Base-by-base conservation (phyloP, 176 grass and related monocot genomes). In the Triticum dicoccoides region DNA sequence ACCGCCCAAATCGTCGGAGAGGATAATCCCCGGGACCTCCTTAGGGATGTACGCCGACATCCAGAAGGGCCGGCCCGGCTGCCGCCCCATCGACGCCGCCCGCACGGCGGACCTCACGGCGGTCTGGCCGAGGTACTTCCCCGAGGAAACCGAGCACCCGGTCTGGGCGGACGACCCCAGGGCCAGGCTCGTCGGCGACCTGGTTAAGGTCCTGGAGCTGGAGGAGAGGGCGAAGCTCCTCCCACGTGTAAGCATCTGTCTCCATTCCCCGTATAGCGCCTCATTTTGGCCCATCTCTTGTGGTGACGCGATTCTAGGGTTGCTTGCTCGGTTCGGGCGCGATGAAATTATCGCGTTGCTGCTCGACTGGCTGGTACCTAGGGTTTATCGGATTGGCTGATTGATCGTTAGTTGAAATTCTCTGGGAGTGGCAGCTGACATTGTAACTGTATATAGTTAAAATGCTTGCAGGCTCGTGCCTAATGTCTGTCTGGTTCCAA, bases 61-160 rank as follows among this genome's bases (percentile, higher is more conserved):
- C 67, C 38, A n/a, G 30, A 85, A 85, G 82, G 80, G 15, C 65
- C 58, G 73, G 81, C 3, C 65, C 24, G 77, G 76, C 54, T 73
- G 35, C 23, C 17, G 18, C 20, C 8, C 29, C 25, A 18, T 78
- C 11, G 52, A 67, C 59, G 63, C 33, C 68, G n/a, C 32, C 76
- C 3, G 1, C 35, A 11, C 3, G 24, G 3, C 2, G 8, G n/a
- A 29, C 4, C 61, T 85, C 44, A 68, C 12, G 37, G 14, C 0
- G 44, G 82, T 97, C 85, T 97, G 92, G 92, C 42, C 78, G 80
- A 80, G 15, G 11, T 98, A 98, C 85, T 98, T 98, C 84, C 93
- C 86, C 9, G 84, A 64, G 44, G 80, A 91, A 33, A 34, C 80
- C 33, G 64, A 67, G 30, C 18, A 0, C 51, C 51, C 0, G 49